These are phyloP conservation scores for Calamus simplicifolius DNA, from an alignment of 176 grass and related monocot species.

Conservation along the genomic window DNA sequence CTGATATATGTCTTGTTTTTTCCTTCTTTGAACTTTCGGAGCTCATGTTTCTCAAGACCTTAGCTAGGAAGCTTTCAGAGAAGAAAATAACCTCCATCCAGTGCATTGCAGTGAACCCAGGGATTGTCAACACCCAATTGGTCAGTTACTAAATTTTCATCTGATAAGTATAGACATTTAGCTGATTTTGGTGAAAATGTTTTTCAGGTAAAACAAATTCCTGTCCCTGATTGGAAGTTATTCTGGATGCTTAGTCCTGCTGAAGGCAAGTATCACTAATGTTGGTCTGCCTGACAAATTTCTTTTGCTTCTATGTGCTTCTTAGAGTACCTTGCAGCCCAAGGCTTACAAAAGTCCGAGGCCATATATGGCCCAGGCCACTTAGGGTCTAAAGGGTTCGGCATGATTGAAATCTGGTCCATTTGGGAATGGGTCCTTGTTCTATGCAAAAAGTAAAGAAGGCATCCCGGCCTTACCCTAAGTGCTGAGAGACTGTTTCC, in stretches of 20 bases:
- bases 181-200: background rate
- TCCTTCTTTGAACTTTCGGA: background rate
- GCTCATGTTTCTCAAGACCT: slow-evolving; percentile 1
- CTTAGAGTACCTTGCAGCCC: too few species aligned
- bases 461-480: too few species aligned
- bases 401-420: too few species aligned
- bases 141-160: background rate
- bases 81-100: background rate
- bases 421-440: too few species aligned
- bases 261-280: background rate
- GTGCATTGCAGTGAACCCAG: background rate
- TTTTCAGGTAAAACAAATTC: background rate
- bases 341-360: too few species aligned
- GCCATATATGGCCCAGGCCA: too few species aligned
- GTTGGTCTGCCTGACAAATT: background rate
- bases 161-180: background rate
- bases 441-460: too few species aligned
- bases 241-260: background rate
- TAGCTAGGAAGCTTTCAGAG: background rate
- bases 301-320: too few species aligned
- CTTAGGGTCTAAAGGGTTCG: too few species aligned
- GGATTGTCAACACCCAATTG: background rate
- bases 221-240: background rate
- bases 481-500: too few species aligned
- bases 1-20: background rate